Evolutionary conservation across 2,329 filamentous ascomycete species (phyloP), one percentile per base, ranked within the genome.

Genomic region (Pyrenophora graminea): DNA sequence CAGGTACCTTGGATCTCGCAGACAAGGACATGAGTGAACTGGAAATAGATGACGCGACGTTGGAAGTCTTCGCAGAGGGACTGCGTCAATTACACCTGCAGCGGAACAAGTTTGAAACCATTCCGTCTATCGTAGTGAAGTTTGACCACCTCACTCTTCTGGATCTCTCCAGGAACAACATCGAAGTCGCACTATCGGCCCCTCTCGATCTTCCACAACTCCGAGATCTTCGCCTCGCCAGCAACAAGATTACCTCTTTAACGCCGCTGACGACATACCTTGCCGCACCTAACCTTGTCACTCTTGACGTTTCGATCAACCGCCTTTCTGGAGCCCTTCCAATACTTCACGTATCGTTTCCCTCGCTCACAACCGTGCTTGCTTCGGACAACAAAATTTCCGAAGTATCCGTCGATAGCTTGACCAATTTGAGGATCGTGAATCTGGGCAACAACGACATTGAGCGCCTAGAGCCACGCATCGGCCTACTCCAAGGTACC

Each of bases 401-500:
- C 5, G 86, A 88, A 12, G 80, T 96, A 13, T 83, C 88, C 1
- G 86, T 90, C 0, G 87, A 91, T 8, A 79, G 85, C 8, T 84
- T 97, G 32, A 80, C 81, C 43, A 92, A 93, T 0, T 71, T 97
- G 49, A 84, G 85, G 58, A 82, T 88, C 4, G 83, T 95, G 2
- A 90, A 96, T 69, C 84, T 91, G 7, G 85, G 85, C 58, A 92
- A 91, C 72, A 97, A 97, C 67, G 88, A 93, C 43, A 90, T 97
- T 56, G 83, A 83, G n/a, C 83, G 85, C 39, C 77, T 97, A 12
- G 90, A 94, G 53, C 88, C 92, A 0, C 85, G 87, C 6, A 80
- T 97, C 9, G 93, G 93, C 0, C 77, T 96, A 10, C 78, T 96
- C 0, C 86, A 87, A 19, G 87, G 86, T 1, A 79, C 63, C 56